Base-by-base conservation (phyloP, 148 eudicot genomes). In the Silene uniflora region DNA sequence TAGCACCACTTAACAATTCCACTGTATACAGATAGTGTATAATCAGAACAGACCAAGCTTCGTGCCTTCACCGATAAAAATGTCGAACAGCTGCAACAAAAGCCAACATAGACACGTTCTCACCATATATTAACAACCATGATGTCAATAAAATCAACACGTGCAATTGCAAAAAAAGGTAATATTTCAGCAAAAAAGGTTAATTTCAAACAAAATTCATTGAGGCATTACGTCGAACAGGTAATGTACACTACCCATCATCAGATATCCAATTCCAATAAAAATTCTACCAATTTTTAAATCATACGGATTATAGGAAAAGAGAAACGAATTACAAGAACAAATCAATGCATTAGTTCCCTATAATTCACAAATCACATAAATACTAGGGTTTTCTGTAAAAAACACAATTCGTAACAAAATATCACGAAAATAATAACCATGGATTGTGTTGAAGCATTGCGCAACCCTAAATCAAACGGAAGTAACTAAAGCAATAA, bases 221-320 rank as follows among this genome's bases (percentile, higher is more conserved):
- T 65, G 18, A 58, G 56, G 77, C 80, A 76, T 64, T 76, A 17
- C 17, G 76, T 76, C 83, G 73, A 81, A 76, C 80, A 81, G 14
- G 32, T 65, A 27, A 52, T 13, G 60, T 66, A 67, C 83, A 76
- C n/a, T 10, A 69, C 17, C 24, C 47, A 46, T 47, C 4, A 9
- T 58, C 29, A 19, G 22, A 25, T 32, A 75, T 54, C 18, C 61
- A 0, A 3, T 10, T 0, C 0, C 5, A 13, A 9, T 3, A 10
- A 29, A 29, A 29, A 29, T 29, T 29, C 32, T 29, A 29, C 32
- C 32, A 29, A 1, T 29, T 29, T 29, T 29, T 29, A 29, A 29
- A 29, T 29, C 32, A 6, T 0, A 27, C 19, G 22, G 3, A n/a
- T n/a, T n/a, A n/a, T n/a, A 12, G 46, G 1, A 10, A 17, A 12